Evolutionary conservation across 2,329 filamentous ascomycete species (phyloP).

Genomic region (Neocucurbitaria cava): DNA sequence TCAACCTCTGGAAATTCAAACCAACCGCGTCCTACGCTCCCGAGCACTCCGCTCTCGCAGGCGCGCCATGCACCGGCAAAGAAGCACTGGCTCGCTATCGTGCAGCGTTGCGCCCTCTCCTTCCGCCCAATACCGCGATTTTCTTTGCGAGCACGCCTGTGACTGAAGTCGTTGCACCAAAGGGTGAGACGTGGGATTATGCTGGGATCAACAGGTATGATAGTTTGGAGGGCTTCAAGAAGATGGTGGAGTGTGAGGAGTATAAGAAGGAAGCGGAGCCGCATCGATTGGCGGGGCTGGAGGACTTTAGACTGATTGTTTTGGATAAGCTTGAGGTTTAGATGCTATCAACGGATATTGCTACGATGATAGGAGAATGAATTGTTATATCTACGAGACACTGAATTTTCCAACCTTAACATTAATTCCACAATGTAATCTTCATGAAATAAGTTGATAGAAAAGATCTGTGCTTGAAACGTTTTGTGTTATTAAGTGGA

Average conservation of each 20-base stretch:
- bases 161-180: not conserved
- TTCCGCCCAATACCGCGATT: constrained; percentile 5
- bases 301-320: not conserved
- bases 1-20: constrained; percentile 23
- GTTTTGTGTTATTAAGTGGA: too few species aligned
- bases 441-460: too few species aligned
- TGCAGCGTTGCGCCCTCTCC: constrained; percentile 8
- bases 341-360: not conserved
- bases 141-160: constrained; percentile 5
- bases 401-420: too few species aligned
- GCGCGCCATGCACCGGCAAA: constrained; percentile 17
- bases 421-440: too few species aligned
- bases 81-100: constrained; percentile 18
- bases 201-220: not conserved
- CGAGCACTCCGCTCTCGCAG: constrained; percentile 11
- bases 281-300: not conserved
- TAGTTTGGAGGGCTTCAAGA: not conserved
- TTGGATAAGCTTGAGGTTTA: not conserved
- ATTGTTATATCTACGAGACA: too few species aligned
- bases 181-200: not conserved
- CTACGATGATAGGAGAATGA: too few species aligned
- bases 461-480: too few species aligned
- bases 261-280: not conserved
- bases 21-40: constrained; percentile 10
- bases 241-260: not conserved